These are phyloP conservation scores for Gyrodon lividus DNA, from an alignment of 768 basidiomycete species.

Conservation along the genomic window DNA sequence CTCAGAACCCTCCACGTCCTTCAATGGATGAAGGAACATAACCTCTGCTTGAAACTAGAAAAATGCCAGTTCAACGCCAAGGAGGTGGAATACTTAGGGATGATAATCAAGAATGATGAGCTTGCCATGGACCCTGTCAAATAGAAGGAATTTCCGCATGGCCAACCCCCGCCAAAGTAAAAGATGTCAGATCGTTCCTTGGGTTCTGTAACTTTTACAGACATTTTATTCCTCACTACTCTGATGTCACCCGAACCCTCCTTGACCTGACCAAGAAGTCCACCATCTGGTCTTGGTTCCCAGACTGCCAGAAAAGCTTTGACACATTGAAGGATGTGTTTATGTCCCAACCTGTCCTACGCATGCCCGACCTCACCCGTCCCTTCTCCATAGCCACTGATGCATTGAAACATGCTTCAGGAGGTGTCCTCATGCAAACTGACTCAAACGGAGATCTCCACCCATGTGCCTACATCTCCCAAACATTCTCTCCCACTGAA, in stretches of 20 bases:
- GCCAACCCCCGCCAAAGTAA: slow-evolving; percentile 17
- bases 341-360: no score
- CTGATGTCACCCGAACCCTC: no score
- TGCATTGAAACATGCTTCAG: background rate
- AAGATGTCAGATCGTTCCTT: slow-evolving; percentile 30
- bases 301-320: no score
- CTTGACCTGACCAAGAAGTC: no score
- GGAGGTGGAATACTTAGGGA: background rate
- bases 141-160: slow-evolving; percentile 31
- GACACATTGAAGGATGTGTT: no score
- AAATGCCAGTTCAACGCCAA: slow-evolving; percentile 17
- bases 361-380: slow-evolving; percentile 8
- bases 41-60: slow-evolving; percentile 36
- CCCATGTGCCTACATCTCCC: background rate
- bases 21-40: slow-evolving; percentile 23
- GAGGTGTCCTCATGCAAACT: background rate
- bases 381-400: slow-evolving; percentile 1
- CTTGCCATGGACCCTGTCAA: slow-evolving; percentile 38
- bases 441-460: background rate
- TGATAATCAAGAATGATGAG: background rate
- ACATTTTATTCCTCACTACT: no score
- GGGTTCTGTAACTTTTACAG: no score
- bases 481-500: slow-evolving; percentile 25
- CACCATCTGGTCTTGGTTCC: no score
- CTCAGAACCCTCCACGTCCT: slow-evolving; percentile 28